Evolutionary conservation across 306 rosid species (phyloP), one percentile per base, ranked within the genome.

Genomic region (Trifolium dubium): DNA sequence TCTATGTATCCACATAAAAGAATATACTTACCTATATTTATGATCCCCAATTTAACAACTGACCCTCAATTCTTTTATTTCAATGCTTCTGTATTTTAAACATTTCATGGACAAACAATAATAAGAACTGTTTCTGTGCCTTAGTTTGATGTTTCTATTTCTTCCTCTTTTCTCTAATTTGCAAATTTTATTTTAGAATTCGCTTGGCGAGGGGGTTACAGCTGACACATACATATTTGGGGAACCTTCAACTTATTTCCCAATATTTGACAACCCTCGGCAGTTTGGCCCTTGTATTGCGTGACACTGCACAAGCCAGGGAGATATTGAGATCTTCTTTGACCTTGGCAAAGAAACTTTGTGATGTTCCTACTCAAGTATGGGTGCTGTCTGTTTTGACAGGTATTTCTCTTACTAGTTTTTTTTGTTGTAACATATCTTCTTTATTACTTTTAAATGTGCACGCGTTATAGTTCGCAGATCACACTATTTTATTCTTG

Each of bases 341-440:
- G 77, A 94, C 98, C 72, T 87, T 94, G 89, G 97, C 98, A 32
- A 94, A 94, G 86, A 94, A 94, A 81, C 96, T 94, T 81, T 91
- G 71, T 80, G 98, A 94, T 78, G 78, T 88, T 81, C 98, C 98
- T 59, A 85, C 98, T 66, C 97, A 94, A 88, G 89, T 91, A 54
- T 88, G 96, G 97, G 97, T 94, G 78, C 95, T 94, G 64, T 89
- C 98, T 73, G 92, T 89, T 73, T 80, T 94, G 86, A 89, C 98
- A 41, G 87, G 97, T 94, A 84, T 74, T 56, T 46, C 82, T 51
- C 69, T 78, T 12, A 23, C 6, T 50, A 61, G 53, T 67, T 72
- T 79, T 72, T 79, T 29, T 51, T 23, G 35, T 5, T 71, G 76
- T 58, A 10, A 63, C 37, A 74, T 23, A 23, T n/a, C 31, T 37